phyloP scores from a whole-genome alignment of 1,139 yeast genomes.

The Tardiomyces blankii region DNA sequence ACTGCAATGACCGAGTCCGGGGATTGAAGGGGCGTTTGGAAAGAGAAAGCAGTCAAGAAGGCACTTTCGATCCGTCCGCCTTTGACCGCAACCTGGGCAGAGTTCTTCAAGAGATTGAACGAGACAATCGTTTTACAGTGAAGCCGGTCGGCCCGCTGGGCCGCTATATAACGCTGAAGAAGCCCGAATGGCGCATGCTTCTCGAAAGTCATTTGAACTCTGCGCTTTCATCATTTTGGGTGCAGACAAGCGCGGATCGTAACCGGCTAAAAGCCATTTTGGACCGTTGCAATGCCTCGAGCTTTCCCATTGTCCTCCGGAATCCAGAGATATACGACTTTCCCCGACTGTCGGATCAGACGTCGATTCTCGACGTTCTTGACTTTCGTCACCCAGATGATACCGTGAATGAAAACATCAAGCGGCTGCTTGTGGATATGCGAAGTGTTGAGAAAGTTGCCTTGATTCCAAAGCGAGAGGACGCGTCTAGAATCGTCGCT shows the following conservation, averaged over 20 bases:
- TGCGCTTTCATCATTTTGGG: conserved; percentile 55
- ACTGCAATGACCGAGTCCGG: not conserved
- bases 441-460: conserved; percentile 4
- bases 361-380: conserved; percentile 5
- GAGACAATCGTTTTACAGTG: conserved; percentile 28
- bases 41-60: conserved; percentile 19
- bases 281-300: conserved; percentile 21
- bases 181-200: conserved; percentile 48
- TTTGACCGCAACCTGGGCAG: conserved; percentile 38
- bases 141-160: conserved; percentile 86
- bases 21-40: conserved; percentile 15
- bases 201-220: conserved; percentile 44
- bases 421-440: conserved; percentile 10
- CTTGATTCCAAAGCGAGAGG: not conserved
- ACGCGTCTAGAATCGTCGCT: not conserved
- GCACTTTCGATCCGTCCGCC: conserved; percentile 19
- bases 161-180: conserved; percentile 43
- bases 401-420: conserved; percentile 1
- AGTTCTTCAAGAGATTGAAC: conserved; percentile 34
- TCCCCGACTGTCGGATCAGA: conserved; percentile 1
- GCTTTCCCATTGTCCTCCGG: conserved; percentile 40
- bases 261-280: conserved; percentile 36
- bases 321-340: conserved; percentile 42
- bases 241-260: conserved; percentile 53
- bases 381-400: not conserved